These are phyloP conservation scores for Croton laevigatus DNA, from an alignment of 441 rosid species.

Conservation along the genomic window DNA sequence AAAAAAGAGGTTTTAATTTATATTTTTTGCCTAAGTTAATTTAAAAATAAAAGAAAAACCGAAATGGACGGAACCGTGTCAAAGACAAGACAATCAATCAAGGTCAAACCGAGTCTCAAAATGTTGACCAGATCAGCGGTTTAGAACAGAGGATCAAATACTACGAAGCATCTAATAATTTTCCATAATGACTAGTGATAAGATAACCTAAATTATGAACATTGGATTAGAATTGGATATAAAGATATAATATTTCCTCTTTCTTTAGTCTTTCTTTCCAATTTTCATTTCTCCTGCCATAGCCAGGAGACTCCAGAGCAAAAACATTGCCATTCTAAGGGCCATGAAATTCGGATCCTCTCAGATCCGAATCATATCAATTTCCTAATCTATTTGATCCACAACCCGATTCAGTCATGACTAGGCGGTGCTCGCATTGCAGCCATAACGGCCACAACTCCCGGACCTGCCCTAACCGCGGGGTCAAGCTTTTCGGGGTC, in stretches of 20 bases:
- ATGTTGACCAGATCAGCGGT: slow-evolving; percentile 3
- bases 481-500: slow-evolving; percentile 84
- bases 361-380: slow-evolving; percentile 11
- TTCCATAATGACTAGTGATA: not conserved
- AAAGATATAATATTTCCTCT: slow-evolving; percentile 14
- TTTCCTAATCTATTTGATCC: slow-evolving; percentile 2
- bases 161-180: slow-evolving; percentile 1
- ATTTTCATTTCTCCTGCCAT: not conserved
- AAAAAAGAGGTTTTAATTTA: too few species aligned
- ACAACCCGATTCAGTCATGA: slow-evolving; percentile 38
- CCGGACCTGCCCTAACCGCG: slow-evolving; percentile 78
- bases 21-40: too few species aligned
- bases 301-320: not conserved
- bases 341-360: slow-evolving; percentile 13
- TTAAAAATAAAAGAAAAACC: too few species aligned
- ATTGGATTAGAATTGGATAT: slow-evolving; percentile 6
- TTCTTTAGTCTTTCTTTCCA: not conserved
- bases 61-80: too few species aligned
- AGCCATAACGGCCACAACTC: slow-evolving; percentile 92
- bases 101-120: not conserved
- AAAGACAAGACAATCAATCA: not conserved
- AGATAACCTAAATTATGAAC: slow-evolving; percentile 9
- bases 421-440: slow-evolving; percentile 96
- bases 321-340: not conserved
- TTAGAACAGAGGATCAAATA: not conserved